Evolutionary conservation across 2,329 filamentous ascomycete species (phyloP).

Genomic region (Cladosporium sp.): DNA sequence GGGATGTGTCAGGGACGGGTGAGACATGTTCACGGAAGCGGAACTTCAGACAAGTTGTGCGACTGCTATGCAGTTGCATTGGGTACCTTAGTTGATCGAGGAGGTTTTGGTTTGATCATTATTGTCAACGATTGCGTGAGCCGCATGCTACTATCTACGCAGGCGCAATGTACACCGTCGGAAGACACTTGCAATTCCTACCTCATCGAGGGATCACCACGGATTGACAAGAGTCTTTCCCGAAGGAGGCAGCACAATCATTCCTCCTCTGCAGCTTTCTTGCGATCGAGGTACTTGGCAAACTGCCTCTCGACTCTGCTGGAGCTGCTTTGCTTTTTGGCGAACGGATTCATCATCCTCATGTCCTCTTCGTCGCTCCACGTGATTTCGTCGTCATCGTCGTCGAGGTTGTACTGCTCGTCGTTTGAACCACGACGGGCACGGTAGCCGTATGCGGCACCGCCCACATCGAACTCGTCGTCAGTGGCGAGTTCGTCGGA

Average conservation of each 20-base stretch:
- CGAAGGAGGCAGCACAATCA: not conserved
- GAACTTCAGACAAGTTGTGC: too few species aligned
- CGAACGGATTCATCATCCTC: slow-evolving; percentile 29
- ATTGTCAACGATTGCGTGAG: too few species aligned
- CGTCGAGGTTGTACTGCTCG: slow-evolving; percentile 35
- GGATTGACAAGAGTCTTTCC: too few species aligned
- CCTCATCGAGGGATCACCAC: too few species aligned
- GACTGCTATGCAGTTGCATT: too few species aligned
- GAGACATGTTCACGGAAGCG: not conserved
- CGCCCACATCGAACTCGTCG: slow-evolving; percentile 53
- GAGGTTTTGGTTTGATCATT: too few species aligned
- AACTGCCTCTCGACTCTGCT: slow-evolving; percentile 19
- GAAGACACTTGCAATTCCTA: too few species aligned
- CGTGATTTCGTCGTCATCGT: slow-evolving; percentile 21
- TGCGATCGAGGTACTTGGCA: slow-evolving; percentile 18
- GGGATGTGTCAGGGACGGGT: not conserved
- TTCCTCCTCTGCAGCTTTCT: slow-evolving; percentile 5
- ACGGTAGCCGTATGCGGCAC: slow-evolving; percentile 38
- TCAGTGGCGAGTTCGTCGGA: slow-evolving; percentile 74
- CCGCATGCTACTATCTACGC: too few species aligned
- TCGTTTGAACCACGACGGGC: slow-evolving; percentile 34
- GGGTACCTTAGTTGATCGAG: too few species aligned
- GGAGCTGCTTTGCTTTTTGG: slow-evolving; percentile 16
- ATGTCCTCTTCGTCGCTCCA: slow-evolving; percentile 19
- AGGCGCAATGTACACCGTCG: too few species aligned